These are phyloP conservation scores for Barnettozyma populi DNA, from an alignment of 805 yeast genomes.

Conservation along the genomic window DNA sequence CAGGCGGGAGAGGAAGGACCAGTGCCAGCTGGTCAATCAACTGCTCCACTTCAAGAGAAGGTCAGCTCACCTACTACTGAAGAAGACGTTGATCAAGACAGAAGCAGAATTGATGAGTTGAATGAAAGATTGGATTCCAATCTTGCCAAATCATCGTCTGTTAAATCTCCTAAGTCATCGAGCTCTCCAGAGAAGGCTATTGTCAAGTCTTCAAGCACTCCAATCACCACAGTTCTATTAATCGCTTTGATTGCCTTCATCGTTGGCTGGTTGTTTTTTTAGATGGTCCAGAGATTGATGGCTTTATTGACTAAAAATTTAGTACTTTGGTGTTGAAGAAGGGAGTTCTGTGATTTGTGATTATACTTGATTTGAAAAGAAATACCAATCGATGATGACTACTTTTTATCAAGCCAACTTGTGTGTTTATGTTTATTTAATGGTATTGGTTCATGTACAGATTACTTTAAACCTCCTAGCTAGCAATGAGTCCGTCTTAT, in stretches of 20 bases:
- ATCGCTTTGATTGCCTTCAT: constrained; percentile 51
- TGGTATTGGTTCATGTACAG: neutral
- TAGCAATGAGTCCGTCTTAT: neutral
- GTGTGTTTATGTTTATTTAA: neutral
- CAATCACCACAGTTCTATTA: constrained; percentile 45
- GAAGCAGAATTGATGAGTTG: constrained; percentile 37
- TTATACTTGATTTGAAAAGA: neutral
- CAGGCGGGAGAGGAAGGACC: constrained; percentile 14
- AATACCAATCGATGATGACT: neutral
- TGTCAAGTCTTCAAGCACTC: constrained; percentile 33
- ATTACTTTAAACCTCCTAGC: neutral
- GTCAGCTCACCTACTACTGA: neutral
- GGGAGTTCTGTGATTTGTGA: neutral
- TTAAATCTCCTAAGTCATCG: constrained; percentile 1
- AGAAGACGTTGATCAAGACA: constrained; percentile 34
- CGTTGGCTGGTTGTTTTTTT: constrained; percentile 64
- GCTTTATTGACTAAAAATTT: neutral
- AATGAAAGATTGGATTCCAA: constrained; percentile 41
- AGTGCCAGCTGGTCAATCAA: constrained; percentile 3
- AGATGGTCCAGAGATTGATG: neutral
- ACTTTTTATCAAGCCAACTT: neutral
- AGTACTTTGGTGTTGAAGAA: neutral
- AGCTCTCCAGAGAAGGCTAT: constrained; percentile 18
- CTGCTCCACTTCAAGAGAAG: constrained; percentile 10
- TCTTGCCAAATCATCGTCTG: constrained; percentile 23